Base-by-base conservation (phyloP, 768 basidiomycete genomes). In the Albatrellus ellisii region DNA sequence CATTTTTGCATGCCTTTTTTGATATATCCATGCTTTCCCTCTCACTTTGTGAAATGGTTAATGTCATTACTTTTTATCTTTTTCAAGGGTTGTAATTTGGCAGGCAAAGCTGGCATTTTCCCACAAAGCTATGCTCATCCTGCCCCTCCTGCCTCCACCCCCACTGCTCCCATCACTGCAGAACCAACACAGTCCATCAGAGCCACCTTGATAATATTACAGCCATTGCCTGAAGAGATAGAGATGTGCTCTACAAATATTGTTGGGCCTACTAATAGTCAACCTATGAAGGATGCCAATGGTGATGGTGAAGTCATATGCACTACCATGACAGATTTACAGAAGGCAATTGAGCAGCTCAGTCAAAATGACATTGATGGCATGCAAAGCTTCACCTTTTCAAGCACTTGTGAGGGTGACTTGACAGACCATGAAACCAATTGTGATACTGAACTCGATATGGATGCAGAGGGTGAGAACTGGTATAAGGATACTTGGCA, bases 321-420 rank as follows among this genome's bases (percentile, higher is more conserved):
- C 28, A 84, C 80, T 2, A 92, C 89, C 2, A 70, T 92, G 69
- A 88, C 82, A 2, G 88, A 92, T 43, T 84, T 94, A 4, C 85
- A 94, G 58, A 65, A 85, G 49, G 88, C 88, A 15, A 90, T 92
- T 51, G 85, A 91, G 46, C 84, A 90, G 52, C 77, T 90, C 20
- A 82, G 79, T 8, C 64, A 68, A 33, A 63, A 72, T 11, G 59
- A 56, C 52, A 63, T 64, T 12, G 75, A 80, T 43, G 77, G 73
- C 5, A 62, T 67, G 1, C 69, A 77, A 22, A 81, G 83, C 52
- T 84, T 85, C 58, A 83, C 82, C 51, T 90, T 88, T 54, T 69
- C 75, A 2, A 83, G 82, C 52, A 73, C 74, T 3, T 65, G 66
- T 12, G 78, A 70, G 11, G 67, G 64, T 37, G 53, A 57, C 6